phyloP scores from a whole-genome alignment of 805 yeast genomes.

The Hanseniaspora occidentalis region DNA sequence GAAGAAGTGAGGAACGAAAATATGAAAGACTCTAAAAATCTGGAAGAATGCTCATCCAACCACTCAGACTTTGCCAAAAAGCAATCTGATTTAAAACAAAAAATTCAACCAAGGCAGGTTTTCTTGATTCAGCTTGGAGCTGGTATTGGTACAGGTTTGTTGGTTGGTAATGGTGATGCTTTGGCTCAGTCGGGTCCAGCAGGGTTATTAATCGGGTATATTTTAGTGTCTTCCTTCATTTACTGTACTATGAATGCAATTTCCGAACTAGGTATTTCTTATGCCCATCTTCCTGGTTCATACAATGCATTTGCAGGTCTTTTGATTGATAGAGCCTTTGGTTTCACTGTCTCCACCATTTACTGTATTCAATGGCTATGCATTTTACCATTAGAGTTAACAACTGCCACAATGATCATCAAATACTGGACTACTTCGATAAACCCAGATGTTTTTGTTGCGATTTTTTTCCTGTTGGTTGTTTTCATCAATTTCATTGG shows the following conservation, averaged over 20 bases:
- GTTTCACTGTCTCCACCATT: conserved; percentile 51
- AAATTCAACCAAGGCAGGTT: conserved; percentile 35
- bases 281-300: conserved; percentile 47
- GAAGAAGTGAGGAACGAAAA: neutral
- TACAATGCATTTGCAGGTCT: conserved; percentile 45
- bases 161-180: conserved; percentile 43
- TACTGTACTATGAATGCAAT: conserved; percentile 46
- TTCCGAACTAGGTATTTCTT: conserved; percentile 56
- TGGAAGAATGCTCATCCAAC: neutral
- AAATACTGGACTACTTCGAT: conserved; percentile 43
- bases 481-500: conserved; percentile 39
- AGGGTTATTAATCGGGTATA: conserved; percentile 40
- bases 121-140: conserved; percentile 67
- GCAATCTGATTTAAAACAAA: conserved; percentile 23
- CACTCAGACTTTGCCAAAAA: neutral
- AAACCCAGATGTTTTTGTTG: conserved; percentile 46
- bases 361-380: conserved; percentile 53
- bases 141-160: conserved; percentile 66
- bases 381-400: conserved; percentile 51
- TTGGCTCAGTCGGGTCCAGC: conserved; percentile 34
- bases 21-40: neutral
- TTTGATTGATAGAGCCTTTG: conserved; percentile 43
- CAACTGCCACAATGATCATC: conserved; percentile 51
- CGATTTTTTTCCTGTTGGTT: conserved; percentile 36
- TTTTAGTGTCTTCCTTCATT: conserved; percentile 43